phyloP scores from a whole-genome alignment of 768 basidiomycete species.

The Kondoa subrosea region DNA sequence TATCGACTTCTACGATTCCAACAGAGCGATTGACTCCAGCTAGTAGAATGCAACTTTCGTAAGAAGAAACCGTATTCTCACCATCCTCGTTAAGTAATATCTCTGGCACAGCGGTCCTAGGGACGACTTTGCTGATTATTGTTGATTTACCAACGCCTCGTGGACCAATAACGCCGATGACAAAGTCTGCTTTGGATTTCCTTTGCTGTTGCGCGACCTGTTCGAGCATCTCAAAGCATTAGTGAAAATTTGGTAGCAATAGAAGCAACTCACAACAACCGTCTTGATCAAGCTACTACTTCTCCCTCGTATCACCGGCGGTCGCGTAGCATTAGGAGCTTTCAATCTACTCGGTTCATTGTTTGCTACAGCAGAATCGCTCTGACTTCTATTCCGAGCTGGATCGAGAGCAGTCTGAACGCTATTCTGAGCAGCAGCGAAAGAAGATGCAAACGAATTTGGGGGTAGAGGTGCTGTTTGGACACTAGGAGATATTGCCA shows the following conservation, averaged over 20 bases:
- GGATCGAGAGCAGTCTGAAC: background rate
- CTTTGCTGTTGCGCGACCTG: background rate
- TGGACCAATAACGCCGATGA: slow-evolving; percentile 59
- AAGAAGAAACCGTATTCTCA: slow-evolving; percentile 20
- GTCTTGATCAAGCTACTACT: background rate
- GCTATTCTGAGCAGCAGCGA: background rate
- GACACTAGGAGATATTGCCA: too few species aligned
- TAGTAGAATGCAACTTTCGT: slow-evolving; percentile 22
- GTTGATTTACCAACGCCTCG: slow-evolving; percentile 69
- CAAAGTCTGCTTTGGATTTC: slow-evolving; percentile 14
- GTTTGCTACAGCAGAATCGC: background rate
- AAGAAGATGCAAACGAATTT: background rate
- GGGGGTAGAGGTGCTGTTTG: background rate
- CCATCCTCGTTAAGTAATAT: slow-evolving; percentile 19
- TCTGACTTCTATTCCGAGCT: background rate
- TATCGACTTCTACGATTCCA: slow-evolving; percentile 28
- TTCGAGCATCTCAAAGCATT: background rate
- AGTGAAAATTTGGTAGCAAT: background rate
- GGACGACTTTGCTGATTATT: slow-evolving; percentile 57
- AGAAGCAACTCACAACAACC: background rate
- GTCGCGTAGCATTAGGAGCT: background rate
- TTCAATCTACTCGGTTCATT: background rate
- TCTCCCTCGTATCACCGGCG: background rate
- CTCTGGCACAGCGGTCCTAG: slow-evolving; percentile 5
- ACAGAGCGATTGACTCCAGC: slow-evolving; percentile 31